Conservation (phyloP, 78 protist species). For the Dictyostelium intermedium region DNA sequence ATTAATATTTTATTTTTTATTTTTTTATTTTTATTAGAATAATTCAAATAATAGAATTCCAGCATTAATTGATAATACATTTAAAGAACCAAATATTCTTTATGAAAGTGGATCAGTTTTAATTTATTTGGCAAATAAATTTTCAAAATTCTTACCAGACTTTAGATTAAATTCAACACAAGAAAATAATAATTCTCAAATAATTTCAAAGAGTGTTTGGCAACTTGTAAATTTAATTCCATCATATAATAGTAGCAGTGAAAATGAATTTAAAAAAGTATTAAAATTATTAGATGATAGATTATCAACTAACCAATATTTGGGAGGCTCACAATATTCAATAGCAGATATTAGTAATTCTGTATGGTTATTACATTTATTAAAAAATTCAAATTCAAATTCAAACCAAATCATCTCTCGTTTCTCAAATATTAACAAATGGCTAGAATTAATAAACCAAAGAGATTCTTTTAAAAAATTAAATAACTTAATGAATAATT, state of each 20-base stretch:
- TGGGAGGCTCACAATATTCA: constrained; percentile 87
- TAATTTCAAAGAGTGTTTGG: constrained; percentile 80
- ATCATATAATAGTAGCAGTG: background rate
- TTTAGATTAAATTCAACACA: background rate
- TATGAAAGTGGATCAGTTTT: constrained; percentile 90
- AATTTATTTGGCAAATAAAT: constrained; percentile 87
- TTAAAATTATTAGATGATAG: constrained; percentile 84
- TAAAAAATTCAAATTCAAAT: background rate
- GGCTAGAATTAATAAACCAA: constrained; percentile 7
- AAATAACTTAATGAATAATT: background rate
- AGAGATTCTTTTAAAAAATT: background rate
- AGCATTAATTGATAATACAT: constrained; percentile 75
- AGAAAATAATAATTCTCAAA: background rate
- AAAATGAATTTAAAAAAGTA: constrained; percentile 87
- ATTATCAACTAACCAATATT: constrained; percentile 75
- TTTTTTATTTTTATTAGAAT: background rate
- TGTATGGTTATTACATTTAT: background rate
- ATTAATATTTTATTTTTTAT: background rate
- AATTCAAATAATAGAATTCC: constrained; percentile 92
- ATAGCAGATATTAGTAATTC: constrained; percentile 84
- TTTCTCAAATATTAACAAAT: background rate
- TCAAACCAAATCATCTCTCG: background rate
- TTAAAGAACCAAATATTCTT: constrained; percentile 43
- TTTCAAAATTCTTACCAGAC: constrained; percentile 49
- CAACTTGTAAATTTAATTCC: constrained; percentile 86